These are phyloP conservation scores for Fusarium pseudoanthophilum DNA, from an alignment of 2,329 filamentous ascomycete species.

Conservation along the genomic window DNA sequence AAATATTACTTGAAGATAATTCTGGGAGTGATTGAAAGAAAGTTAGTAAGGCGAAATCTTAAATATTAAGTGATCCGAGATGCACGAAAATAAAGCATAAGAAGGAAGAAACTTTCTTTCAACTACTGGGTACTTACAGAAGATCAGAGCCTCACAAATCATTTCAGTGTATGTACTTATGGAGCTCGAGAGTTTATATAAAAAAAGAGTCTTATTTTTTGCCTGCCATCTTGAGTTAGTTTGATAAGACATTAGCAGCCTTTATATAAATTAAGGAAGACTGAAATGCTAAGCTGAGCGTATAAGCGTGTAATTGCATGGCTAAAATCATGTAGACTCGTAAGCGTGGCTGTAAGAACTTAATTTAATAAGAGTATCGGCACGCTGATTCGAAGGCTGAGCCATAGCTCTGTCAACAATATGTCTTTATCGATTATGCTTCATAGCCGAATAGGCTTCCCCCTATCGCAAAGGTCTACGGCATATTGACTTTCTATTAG, in stretches of 20 bases:
- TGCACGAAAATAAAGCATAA: fast-evolving
- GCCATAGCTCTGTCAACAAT: fast-evolving
- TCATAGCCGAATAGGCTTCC: fast-evolving
- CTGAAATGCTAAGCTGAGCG: neutral
- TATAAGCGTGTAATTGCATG: fast-evolving
- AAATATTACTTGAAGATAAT: neutral
- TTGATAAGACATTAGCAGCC: fast-evolving
- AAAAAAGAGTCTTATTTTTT: neutral
- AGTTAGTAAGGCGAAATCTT: too few relatives aligned
- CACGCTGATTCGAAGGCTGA: neutral
- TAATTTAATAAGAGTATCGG: neutral
- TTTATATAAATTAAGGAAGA: neutral
- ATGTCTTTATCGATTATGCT: neutral
- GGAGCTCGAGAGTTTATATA: fast-evolving
- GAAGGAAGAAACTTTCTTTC: too few relatives aligned
- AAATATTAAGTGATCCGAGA: fast-evolving
- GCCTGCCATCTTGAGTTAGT: fast-evolving
- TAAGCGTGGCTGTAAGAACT: neutral
- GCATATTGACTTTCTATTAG: neutral
- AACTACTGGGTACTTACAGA: fast-evolving
- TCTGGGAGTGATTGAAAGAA: fast-evolving
- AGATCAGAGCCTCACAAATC: fast-evolving
- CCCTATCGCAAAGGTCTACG: neutral
- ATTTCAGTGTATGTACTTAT: fast-evolving
- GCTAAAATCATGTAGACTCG: neutral